Base-by-base conservation (phyloP, 345 rosid genomes). In the Adansonia digitata region DNA sequence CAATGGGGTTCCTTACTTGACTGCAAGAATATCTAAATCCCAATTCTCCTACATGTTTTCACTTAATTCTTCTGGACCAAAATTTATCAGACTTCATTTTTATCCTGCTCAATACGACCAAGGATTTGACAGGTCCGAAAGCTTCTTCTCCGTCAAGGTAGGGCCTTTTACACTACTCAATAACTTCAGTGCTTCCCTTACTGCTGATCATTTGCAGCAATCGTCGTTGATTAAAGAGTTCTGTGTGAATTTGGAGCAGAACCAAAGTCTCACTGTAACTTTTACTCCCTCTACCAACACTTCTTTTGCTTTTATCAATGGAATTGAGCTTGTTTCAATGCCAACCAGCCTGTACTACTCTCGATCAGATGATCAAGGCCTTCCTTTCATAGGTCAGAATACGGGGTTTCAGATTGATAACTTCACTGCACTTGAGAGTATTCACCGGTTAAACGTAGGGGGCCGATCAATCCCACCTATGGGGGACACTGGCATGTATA, bases 271-370 rank as follows among this genome's bases (percentile, higher is more conserved):
- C 7, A 67, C 24, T 67, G 37, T 67, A 67, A 67, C 71, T 43
- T 67, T 67, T 67, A 43, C 53, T 67, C 53, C 71, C 4, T 67
- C 71, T 24, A 14, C 15, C 34, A 17, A 14, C 13, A 31, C 10
- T 3, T 43, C 53, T 24, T 67, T 24, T 67, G 71, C 71, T 42
- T 67, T 67, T 67, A 49, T 67, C 53, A 43, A 67, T 67, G 71
- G 71, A 67, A 67, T 67, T n/a, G 71, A 67, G 35, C 14, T 67
- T 2, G 53, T 67, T 45, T 67, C 71, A 18, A 43, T 67, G 71
- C 53, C 71, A 6, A 67, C 7, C 29, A 24, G 43, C 18, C 71
- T 67, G 13, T 67, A 67, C 20, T 67, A 67, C 37, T n/a, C n/a
- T 24, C 71, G 53, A 29, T 43, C 2, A 43, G 71, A 67, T 67